phyloP scores from a whole-genome alignment of 2,329 filamentous ascomycete genomes.

The Arthrobotrys conoides region DNA sequence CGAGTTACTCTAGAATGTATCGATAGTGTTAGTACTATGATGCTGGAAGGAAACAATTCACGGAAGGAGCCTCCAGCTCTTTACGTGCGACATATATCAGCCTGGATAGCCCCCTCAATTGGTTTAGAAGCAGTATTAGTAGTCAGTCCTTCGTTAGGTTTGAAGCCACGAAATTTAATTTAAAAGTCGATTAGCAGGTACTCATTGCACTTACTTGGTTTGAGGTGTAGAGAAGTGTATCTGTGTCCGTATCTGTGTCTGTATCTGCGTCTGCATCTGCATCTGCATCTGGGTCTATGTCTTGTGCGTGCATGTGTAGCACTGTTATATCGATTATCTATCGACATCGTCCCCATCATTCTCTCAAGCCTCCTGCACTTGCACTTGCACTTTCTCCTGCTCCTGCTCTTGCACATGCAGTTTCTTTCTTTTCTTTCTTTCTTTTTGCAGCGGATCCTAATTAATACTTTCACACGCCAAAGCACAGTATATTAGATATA shows the following conservation, averaged over 20 bases:
- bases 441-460: neutral
- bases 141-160: too few relatives aligned
- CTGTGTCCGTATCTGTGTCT: neutral
- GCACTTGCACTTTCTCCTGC: too few relatives aligned
- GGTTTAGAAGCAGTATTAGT: too few relatives aligned
- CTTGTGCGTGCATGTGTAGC: too few relatives aligned
- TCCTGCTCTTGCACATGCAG: too few relatives aligned
- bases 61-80: slow-evolving; percentile 14
- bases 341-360: neutral
- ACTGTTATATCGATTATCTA: neutral
- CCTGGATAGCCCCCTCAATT: neutral
- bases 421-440: neutral
- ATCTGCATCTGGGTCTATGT: too few relatives aligned
- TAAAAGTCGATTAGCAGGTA: neutral
- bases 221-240: too few relatives aligned
- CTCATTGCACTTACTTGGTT: too few relatives aligned
- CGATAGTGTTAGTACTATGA: too few relatives aligned
- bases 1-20: too few relatives aligned
- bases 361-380: neutral
- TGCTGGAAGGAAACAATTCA: neutral
- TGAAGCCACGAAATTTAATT: neutral
- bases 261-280: too few relatives aligned
- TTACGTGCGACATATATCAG: slow-evolving; percentile 8
- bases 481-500: neutral
- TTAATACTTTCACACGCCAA: neutral